Evolutionary conservation across 768 basidiomycete genomes (phyloP).

Genomic region (Lactarius tabidus): DNA sequence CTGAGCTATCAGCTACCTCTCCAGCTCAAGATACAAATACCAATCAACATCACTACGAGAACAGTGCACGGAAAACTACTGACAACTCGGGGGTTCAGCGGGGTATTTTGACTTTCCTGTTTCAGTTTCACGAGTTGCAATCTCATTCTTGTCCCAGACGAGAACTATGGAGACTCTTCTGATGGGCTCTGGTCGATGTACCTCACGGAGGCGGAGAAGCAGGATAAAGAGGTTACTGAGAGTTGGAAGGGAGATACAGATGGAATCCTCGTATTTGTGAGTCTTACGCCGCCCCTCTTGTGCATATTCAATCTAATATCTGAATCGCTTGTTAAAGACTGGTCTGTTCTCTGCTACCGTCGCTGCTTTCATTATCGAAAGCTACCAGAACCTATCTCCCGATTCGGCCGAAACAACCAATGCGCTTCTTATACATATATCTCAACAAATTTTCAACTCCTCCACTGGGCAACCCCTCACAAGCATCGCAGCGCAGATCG

Average conservation of each 20-base stretch:
- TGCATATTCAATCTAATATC: neutral
- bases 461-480: neutral
- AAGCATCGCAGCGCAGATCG: neutral
- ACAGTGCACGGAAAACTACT: neutral
- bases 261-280: conserved; percentile 13
- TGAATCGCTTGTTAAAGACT: conserved; percentile 4
- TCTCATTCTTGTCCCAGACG: neutral
- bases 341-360: conserved; percentile 20
- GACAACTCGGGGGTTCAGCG: neutral
- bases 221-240: conserved; percentile 2
- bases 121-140: neutral
- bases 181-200: conserved; percentile 14
- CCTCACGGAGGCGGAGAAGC: conserved; percentile 9
- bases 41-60: neutral
- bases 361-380: conserved; percentile 15
- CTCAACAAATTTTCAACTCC: conserved; percentile 9
- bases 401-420: neutral
- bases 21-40: neutral
- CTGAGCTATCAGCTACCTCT: neutral
- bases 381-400: conserved; percentile 12
- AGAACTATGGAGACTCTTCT: conserved; percentile 4
- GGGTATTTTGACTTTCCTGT: neutral
- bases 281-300: neutral
- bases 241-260: conserved; percentile 11
- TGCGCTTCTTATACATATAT: conserved; percentile 12